Evolutionary conservation across 306 rosid genomes (phyloP).

Genomic region (Malus orientalis): DNA sequence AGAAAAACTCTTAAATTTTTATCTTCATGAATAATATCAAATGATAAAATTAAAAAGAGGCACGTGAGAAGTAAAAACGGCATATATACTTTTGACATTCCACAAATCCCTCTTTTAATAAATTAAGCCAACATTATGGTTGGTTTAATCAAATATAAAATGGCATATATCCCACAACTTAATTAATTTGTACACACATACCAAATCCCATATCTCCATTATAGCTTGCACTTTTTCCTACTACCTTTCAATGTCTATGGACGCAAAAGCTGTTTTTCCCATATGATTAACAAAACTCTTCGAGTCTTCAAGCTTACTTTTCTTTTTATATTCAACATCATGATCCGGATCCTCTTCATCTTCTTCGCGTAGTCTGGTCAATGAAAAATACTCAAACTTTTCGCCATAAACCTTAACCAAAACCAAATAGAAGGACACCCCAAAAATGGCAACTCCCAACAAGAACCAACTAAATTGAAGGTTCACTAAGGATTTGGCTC

Average conservation of each 20-base stretch:
- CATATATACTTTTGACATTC: not conserved
- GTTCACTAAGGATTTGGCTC: slow-evolving; percentile 55
- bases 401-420: slow-evolving; percentile 31
- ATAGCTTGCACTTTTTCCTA: not conserved
- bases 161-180: slow-evolving; percentile 13
- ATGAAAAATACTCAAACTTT: slow-evolving; percentile 28
- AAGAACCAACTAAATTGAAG: slow-evolving; percentile 69
- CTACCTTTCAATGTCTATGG: slow-evolving; percentile 52
- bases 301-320: slow-evolving; percentile 10
- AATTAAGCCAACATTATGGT: slow-evolving; percentile 1
- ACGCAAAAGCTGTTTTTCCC: slow-evolving; percentile 22
- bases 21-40: too few species aligned
- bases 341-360: slow-evolving; percentile 14
- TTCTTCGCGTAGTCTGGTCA: slow-evolving; percentile 26
- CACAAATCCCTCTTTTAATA: not conserved
- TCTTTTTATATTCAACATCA: slow-evolving; percentile 45
- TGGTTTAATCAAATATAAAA: slow-evolving; percentile 5
- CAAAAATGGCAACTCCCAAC: slow-evolving; percentile 30
- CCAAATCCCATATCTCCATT: not conserved
- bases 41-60: too few species aligned
- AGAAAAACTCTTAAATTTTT: too few species aligned
- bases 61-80: too few species aligned
- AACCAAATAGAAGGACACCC: slow-evolving; percentile 31
- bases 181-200: slow-evolving; percentile 6
- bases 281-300: slow-evolving; percentile 39